Percentiles rank a stretch among this genome's conserved stretches.
Evolutionary conservation across 2,329 filamentous ascomycete genomes (phyloP).

Genomic region (Pseudogymnoascus sp.): DNA sequence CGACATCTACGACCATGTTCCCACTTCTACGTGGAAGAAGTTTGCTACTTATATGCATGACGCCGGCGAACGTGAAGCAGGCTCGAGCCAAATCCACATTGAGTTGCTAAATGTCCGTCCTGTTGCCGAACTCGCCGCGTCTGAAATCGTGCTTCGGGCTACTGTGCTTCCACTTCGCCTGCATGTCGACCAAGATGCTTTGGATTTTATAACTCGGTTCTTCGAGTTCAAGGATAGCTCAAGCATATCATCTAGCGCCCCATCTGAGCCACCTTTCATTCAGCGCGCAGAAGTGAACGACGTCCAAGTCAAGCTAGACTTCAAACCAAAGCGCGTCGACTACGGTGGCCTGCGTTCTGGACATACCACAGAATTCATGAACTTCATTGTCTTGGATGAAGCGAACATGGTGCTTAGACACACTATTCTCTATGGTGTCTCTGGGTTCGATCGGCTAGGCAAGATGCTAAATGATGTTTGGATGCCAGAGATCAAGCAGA

Average conservation of each 20-base stretch:
- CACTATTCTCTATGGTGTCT: constrained; percentile 86
- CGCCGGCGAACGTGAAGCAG: constrained; percentile 76
- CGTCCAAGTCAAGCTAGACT: constrained; percentile 80
- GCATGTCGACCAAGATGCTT: constrained; percentile 93
- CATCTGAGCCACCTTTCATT: constrained; percentile 73
- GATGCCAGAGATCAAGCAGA: constrained; percentile 85
- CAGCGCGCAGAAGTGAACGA: constrained; percentile 83
- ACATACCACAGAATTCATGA: constrained; percentile 97
- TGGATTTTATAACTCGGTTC: constrained; percentile 95
- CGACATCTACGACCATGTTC: constrained; percentile 89
- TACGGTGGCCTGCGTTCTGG: constrained; percentile 88
- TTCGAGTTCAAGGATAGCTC: constrained; percentile 91
- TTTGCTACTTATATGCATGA: constrained; percentile 92
- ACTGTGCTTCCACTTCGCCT: constrained; percentile 77
- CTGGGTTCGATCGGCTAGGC: constrained; percentile 83
- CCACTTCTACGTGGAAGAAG: constrained; percentile 96
- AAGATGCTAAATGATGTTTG: constrained; percentile 91
- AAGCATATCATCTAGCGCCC: constrained; percentile 29
- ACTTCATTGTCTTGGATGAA: constrained; percentile 87
- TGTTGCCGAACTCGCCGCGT: constrained; percentile 72
- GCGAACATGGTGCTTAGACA: constrained; percentile 80
- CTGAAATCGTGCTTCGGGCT: constrained; percentile 77
- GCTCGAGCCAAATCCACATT: constrained; percentile 81
- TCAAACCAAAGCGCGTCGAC: constrained; percentile 97
- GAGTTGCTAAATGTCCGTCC: constrained; percentile 85